Percentiles rank a stretch among this genome's conserved stretches.
These are phyloP conservation scores for Lipomyces chichibuensis DNA, from an alignment of 805 yeast genomes.

Conservation along the genomic window DNA sequence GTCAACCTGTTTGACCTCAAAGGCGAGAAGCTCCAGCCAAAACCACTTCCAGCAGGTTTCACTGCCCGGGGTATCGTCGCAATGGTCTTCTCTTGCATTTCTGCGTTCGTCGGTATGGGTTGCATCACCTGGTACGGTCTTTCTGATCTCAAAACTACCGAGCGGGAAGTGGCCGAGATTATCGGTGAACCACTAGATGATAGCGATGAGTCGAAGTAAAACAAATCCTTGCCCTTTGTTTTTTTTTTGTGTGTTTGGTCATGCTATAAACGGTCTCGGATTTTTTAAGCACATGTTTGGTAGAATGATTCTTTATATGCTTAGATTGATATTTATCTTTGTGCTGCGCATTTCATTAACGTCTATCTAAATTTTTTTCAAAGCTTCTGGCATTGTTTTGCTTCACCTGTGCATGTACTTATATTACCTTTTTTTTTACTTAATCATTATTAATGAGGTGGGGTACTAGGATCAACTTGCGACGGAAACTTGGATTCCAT, in stretches of 20 bases:
- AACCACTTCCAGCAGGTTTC: conserved; percentile 78
- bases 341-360: background rate
- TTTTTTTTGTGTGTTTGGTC: conserved; percentile 1
- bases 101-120: conserved; percentile 81
- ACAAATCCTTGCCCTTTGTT: background rate
- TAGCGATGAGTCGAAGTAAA: conserved; percentile 50
- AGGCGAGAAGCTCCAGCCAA: conserved; percentile 71
- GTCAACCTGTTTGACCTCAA: conserved; percentile 63
- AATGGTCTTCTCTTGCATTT: conserved; percentile 81
- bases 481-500: background rate
- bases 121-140: conserved; percentile 83
- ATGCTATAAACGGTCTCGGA: background rate
- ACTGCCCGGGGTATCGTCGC: conserved; percentile 96
- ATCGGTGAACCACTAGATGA: conserved; percentile 52
- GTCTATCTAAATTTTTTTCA: background rate
- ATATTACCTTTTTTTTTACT: background rate
- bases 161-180: conserved; percentile 61
- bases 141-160: conserved; percentile 74
- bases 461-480: background rate
- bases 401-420: background rate
- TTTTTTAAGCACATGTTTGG: background rate
- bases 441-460: background rate
- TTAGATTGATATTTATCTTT: too few relatives aligned
- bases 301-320: background rate
- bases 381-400: background rate